Evolutionary conservation across 495 filamentous ascomycete genomes (phyloP).

Genomic region (Sphaerosporella brunnea): DNA sequence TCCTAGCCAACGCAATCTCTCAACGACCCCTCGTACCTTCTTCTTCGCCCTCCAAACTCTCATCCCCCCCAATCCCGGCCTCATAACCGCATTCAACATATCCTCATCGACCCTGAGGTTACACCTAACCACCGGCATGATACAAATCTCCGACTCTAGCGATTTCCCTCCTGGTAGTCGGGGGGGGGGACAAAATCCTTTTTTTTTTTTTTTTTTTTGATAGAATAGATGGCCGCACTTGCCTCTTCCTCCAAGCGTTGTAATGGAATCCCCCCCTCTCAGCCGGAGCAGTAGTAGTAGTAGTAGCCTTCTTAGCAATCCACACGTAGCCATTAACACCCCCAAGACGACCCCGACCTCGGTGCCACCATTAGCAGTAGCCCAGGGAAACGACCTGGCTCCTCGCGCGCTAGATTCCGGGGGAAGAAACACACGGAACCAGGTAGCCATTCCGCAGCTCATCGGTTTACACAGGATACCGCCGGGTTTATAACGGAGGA

Average conservation of each 20-base stretch:
- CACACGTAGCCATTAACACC: slow-evolving; percentile 94
- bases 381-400: slow-evolving; percentile 75
- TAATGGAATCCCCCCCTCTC: slow-evolving; percentile 40
- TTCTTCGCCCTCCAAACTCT: slow-evolving; percentile 50
- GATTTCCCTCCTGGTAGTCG: slow-evolving; percentile 72
- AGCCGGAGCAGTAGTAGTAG: too few relatives aligned
- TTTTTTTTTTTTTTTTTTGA: too few relatives aligned
- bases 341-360: slow-evolving; percentile 72
- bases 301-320: slow-evolving; percentile 64
- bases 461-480: slow-evolving; percentile 82
- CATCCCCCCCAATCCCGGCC: slow-evolving; percentile 38
- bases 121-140: slow-evolving; percentile 62
- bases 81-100: slow-evolving; percentile 71
- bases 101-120: slow-evolving; percentile 81
- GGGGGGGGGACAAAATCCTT: slow-evolving; percentile 65
- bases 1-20: too few relatives aligned
- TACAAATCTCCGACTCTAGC: slow-evolving; percentile 58
- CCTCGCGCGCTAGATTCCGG: slow-evolving; percentile 53
- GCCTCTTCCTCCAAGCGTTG: slow-evolving; percentile 67
- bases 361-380: slow-evolving; percentile 48
- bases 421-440: too few relatives aligned
- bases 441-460: slow-evolving; percentile 78
- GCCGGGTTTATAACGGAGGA: too few relatives aligned
- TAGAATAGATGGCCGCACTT: slow-evolving; percentile 57
- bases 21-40: too few relatives aligned